Percentiles rank a stretch among this genome's conserved stretches.
phyloP scores from a whole-genome alignment of 306 rosid genomes.

The Sicyos edulis region DNA sequence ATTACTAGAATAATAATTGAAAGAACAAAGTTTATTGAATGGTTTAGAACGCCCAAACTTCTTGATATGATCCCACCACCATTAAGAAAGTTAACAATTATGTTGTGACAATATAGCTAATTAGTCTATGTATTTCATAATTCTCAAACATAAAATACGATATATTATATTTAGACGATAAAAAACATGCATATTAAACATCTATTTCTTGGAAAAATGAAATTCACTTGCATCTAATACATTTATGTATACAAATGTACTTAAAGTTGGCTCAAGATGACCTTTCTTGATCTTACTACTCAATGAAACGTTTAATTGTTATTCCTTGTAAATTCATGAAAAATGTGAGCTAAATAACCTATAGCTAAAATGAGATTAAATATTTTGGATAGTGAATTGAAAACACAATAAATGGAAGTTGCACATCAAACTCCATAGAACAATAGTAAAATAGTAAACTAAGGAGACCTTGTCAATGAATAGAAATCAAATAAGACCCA shows the following conservation, averaged over 20 bases:
- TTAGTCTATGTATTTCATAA: too few species aligned
- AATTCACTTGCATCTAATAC: not conserved
- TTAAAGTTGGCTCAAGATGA: not conserved
- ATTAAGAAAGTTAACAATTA: not conserved
- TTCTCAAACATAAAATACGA: too few species aligned
- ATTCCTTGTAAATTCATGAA: too few species aligned
- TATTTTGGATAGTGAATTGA: too few species aligned
- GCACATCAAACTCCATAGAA: not conserved
- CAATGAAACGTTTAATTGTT: too few species aligned
- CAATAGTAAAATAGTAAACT: not conserved
- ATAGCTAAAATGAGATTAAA: too few species aligned
- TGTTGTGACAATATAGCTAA: not conserved
- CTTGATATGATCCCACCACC: not conserved
- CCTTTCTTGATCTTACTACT: not conserved
- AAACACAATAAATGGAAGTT: too few species aligned
- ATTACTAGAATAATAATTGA: not conserved
- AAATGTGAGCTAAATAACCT: not conserved
- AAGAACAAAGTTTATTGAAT: not conserved
- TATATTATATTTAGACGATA: too few species aligned
- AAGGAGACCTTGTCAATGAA: not conserved
- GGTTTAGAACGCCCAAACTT: not conserved
- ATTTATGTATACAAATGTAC: not conserved
- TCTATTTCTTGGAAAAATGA: not conserved
- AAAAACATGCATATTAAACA: not conserved
- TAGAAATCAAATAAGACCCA: not conserved